A percentile compares a stretch with the other conserved stretches of the same genome.
phyloP scores from a whole-genome alignment of 179 eudicot genomes.

The Actinidia polygama region DNA sequence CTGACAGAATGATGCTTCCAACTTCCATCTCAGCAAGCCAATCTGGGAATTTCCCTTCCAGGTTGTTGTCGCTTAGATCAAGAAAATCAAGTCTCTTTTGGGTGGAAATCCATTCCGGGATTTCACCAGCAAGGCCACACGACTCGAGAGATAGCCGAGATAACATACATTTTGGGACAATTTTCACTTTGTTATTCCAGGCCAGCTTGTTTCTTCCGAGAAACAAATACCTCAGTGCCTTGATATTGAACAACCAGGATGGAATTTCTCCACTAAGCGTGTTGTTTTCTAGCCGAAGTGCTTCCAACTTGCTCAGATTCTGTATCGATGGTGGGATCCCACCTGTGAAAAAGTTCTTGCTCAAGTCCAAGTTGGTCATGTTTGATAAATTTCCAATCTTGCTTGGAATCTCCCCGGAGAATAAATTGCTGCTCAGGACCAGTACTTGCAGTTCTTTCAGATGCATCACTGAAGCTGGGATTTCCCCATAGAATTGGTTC shows the following conservation, averaged over 20 bases:
- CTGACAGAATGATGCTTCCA: conserved; percentile 55
- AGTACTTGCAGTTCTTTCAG: conserved; percentile 27
- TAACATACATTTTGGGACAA: conserved; percentile 47
- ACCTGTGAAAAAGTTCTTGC: conserved; percentile 51
- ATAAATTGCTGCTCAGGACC: conserved; percentile 30
- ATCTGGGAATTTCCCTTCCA: conserved; percentile 45
- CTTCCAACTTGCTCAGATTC: conserved; percentile 37
- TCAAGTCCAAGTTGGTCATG: conserved; percentile 43
- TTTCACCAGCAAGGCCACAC: conserved; percentile 43
- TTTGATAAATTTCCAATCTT: conserved; percentile 35
- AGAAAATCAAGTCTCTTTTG: conserved; percentile 51
- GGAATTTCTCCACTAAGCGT: conserved; percentile 51
- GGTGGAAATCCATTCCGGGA: conserved; percentile 57
- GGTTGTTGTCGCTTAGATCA: conserved; percentile 52
- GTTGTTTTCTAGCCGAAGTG: conserved; percentile 43
- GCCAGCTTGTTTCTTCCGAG: conserved; percentile 47
- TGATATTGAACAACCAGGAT: conserved; percentile 44
- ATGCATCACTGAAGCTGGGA: conserved; percentile 32
- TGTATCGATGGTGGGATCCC: conserved; percentile 44
- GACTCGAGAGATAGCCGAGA: conserved; percentile 46
- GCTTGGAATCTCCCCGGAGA: conserved; percentile 33
- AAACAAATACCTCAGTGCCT: conserved; percentile 30
- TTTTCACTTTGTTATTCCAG: conserved; percentile 35
- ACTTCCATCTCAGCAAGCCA: conserved; percentile 65
- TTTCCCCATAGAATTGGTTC: conserved; percentile 44